Base-by-base conservation (phyloP, 2,329 filamentous ascomycete genomes). In the Macrophomina tecta region DNA sequence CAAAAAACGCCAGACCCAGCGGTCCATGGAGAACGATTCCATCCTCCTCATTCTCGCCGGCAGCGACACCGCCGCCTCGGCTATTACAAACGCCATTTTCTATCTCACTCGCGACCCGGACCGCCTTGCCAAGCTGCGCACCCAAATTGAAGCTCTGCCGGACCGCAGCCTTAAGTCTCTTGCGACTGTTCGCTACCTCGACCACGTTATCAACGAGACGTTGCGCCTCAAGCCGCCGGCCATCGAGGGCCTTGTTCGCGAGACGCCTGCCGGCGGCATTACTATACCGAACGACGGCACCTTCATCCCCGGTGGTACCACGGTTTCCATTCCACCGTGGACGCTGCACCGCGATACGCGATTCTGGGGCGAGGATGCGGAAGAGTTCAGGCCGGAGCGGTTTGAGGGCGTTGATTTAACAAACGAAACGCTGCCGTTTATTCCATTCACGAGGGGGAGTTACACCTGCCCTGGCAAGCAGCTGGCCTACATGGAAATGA, bases 201-300 rank as follows among this genome's bases (percentile, higher is more conserved):
- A 81, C 62, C 77, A 73, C 14, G 71, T 76, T 11, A 81, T 82
- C 72, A 77, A 82, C 64, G 81, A 83, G 68, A 73, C 79, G 0
- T 70, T 82, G 1, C 76, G 81, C 23, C 71, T 83, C 2, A 74
- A 81, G 58, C 79, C 81, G 3, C 74, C 80, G 0, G 76, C 81
- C 1, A 77, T 78, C 1, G 74, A 73, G 4, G 78, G 75, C 0
- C 46, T 80, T n/a, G 72, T 72, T 4, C 51, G 51, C 55, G 56
- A 76, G 8, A 81, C 80, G 1, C 80, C 80, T 5, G 60, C 76
- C 16, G 72, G 76, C 58, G 80, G 80, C 18, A 70, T 81, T 30
- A 69, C 69, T 16, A 72, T 81, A 18, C 78, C 73, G 4, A 74
- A 73, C 2, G 70, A 66, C 4, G 81, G 85, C 70, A 73, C 72